Evolutionary conservation across 768 basidiomycete species (phyloP).

Genomic region (Kwoniella heveanensis): DNA sequence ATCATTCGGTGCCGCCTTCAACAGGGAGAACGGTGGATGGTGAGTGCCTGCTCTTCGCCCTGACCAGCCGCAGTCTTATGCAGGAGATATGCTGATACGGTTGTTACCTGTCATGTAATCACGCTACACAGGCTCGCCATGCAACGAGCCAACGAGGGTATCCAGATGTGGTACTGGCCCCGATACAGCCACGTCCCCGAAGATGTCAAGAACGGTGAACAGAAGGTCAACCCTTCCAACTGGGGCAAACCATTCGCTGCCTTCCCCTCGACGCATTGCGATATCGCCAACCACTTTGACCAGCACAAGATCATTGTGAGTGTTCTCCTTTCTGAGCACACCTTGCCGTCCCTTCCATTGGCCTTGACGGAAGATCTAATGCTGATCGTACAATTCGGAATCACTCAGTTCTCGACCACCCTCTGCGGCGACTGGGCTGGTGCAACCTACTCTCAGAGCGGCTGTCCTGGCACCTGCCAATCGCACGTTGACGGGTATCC

Average conservation of each 20-base stretch:
- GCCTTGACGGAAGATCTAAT: not conserved
- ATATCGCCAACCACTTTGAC: slow-evolving; percentile 11
- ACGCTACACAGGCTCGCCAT: slow-evolving; percentile 4
- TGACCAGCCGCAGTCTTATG: no score
- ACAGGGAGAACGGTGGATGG: slow-evolving; percentile 16
- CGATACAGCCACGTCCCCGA: slow-evolving; percentile 10
- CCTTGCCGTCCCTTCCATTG: not conserved
- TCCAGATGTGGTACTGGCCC: slow-evolving; percentile 23
- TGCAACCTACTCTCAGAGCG: slow-evolving; percentile 6
- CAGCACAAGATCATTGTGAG: slow-evolving; percentile 15
- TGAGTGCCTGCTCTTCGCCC: not conserved
- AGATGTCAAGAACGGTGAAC: slow-evolving; percentile 11
- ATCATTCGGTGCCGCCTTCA: slow-evolving; percentile 20
- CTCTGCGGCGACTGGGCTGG: slow-evolving; percentile 23
- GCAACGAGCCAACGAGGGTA: slow-evolving; percentile 16
- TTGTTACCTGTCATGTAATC: no score
- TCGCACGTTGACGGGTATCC: slow-evolving; percentile 10
- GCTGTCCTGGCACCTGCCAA: slow-evolving; percentile 14
- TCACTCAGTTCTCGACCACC: not conserved
- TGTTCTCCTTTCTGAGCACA: not conserved
- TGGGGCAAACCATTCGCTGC: slow-evolving; percentile 21
- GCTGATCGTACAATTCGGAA: not conserved
- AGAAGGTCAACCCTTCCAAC: slow-evolving; percentile 11
- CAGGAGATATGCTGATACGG: no score
- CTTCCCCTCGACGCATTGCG: slow-evolving; percentile 20